These are phyloP conservation scores for Myxozyma neotropica DNA, from an alignment of 805 yeast species.

Conservation along the genomic window DNA sequence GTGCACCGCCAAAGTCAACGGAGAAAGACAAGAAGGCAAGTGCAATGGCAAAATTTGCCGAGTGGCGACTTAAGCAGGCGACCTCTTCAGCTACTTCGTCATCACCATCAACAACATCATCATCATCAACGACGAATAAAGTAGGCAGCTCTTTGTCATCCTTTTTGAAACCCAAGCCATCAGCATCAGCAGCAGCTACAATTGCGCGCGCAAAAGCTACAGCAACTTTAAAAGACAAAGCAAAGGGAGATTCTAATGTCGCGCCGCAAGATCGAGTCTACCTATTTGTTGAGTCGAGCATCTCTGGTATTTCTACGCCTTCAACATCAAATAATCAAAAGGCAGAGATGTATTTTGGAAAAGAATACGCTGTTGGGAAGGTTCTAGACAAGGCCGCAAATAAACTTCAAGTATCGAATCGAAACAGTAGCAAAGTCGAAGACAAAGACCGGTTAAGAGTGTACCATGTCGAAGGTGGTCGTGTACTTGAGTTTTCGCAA, in stretches of 20 bases:
- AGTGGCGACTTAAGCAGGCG: conserved; percentile 28
- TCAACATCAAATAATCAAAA: neutral
- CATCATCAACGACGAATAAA: neutral
- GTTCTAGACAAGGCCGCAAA: conserved; percentile 58
- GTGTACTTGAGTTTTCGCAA: conserved; percentile 45
- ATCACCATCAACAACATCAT: neutral
- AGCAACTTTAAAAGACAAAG: conserved; percentile 49
- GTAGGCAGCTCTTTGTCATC: conserved; percentile 3
- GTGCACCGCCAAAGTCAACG: conserved; percentile 16
- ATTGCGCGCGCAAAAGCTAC: conserved; percentile 43
- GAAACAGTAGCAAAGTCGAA: conserved; percentile 49
- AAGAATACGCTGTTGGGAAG: conserved; percentile 62
- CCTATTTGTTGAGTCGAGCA: conserved; percentile 46
- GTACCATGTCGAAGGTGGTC: conserved; percentile 46
- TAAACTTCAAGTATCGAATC: conserved; percentile 51
- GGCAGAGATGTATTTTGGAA: conserved; percentile 52
- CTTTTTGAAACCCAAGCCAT: conserved; percentile 15
- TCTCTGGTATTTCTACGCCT: neutral
- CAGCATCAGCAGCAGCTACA: conserved; percentile 4
- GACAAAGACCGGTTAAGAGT: conserved; percentile 50
- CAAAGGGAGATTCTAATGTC: conserved; percentile 57
- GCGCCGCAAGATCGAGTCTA: conserved; percentile 51
- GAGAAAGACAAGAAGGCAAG: conserved; percentile 8
- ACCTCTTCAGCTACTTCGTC: neutral
- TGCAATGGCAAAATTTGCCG: conserved; percentile 33